Base-by-base conservation (phyloP, 2,329 filamentous ascomycete species). In the Cercospora zeina region DNA sequence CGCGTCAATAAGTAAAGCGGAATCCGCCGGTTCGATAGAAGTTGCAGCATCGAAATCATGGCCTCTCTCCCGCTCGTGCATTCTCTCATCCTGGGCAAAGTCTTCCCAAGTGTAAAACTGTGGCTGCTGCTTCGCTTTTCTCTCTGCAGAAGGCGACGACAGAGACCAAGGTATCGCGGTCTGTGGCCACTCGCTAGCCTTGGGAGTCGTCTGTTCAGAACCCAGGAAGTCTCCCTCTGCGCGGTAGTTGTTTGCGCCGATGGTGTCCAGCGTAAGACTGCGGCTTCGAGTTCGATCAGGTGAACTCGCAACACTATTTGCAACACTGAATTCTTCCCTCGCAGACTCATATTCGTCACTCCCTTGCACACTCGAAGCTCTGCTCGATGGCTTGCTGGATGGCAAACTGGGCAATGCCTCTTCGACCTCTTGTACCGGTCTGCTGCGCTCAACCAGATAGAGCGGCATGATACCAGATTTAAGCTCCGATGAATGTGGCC, bases 391-490 rank as follows among this genome's bases (percentile, higher is more conserved):
- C 13, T 76, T 76, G 66, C 80, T 82, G 0, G 77, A 76, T 11
- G 80, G 81, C 13, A 87, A 76, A 30, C 80, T 81, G 6, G 85
- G 83, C 1, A 86, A 74, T 3, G 78, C 70, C 45, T 80, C 72
- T 27, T 77, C 76, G 3, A 79, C 66, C 79, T 73, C 65, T 74
- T 77, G 70, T 16, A 73, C 71, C 69, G 82, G 81, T 16, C 78
- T 77, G 67, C 82, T 84, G 31, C 81, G 86, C 74, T 96, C 90
- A 6, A 96, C 85, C 21, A 96, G 86, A 75, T 90, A 93, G 8
- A 97, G 78, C 0, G 93, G 93, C 62, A 63, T 63, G 24, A 63
- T 56, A 14, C 62, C 62, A 14, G 58, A 55, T 16, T 68, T 89
- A 87, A 70, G 93, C 88, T 95, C 91, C 59, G 66, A 69, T 4